Base-by-base conservation (phyloP, 441 rosid genomes). In the Erodium texanum region DNA sequence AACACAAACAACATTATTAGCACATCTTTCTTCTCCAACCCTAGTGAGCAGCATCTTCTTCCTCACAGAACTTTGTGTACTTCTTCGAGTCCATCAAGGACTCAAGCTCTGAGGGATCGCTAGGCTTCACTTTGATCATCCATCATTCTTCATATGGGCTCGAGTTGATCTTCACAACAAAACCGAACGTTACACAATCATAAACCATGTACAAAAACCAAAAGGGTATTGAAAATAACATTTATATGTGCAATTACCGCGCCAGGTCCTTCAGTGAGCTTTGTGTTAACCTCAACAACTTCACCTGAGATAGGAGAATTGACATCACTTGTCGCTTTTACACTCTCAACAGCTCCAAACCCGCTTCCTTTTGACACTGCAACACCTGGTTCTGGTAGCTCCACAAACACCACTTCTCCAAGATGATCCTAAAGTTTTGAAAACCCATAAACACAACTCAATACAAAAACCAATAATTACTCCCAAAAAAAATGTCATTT, bases 41-140 rank as follows among this genome's bases (percentile, higher is more conserved):
- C 82, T 87, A 93, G 75, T 89, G 99, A 76, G 93, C 84, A 27
- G 95, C 94, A 24, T 85, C 96, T 83, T 91, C 99, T 72, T 94
- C 96, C 82, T 94, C 94, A 34, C 99, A 94, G 87, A 87, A 85
- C 76, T 93, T 88, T 20, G 87, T 82, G 83, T 91, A 93, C 63
- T 87, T 96, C 66, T 78, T 87, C 24, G 99, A 59, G 71, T 85
- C 91, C 91, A 91, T 74, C 76, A 93, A 80, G 70, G 93, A 80
- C 32, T 80, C 89, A 50, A 89, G 61, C 75, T 93, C 99, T 3
- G 87, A 84, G 16, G 97, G 87, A 71, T 71, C 82, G 70, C 86
- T 82, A 11, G 99, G 96, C 86, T 93, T 93, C 78, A 93, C 93
- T 81, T 89, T 93, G 73, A 91, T 93, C 90, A 93, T 88, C 99